Conservation (phyloP, 495 filamentous ascomycete genomes). For the Penicillium waksmanii region DNA sequence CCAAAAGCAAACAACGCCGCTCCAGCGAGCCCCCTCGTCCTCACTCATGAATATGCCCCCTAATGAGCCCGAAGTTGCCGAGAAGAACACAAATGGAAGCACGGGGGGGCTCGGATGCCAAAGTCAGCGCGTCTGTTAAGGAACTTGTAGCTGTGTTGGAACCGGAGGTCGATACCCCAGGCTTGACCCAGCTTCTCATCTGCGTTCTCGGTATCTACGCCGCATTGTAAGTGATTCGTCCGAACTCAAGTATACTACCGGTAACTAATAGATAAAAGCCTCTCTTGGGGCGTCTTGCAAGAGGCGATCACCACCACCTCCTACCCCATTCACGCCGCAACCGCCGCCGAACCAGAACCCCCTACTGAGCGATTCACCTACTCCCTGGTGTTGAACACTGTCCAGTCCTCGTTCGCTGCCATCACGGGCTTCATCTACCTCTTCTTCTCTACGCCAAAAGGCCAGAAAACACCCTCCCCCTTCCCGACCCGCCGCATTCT, state of each 20-base stretch:
- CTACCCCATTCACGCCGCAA: conserved; percentile 55
- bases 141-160: conserved; percentile 30
- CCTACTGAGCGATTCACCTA: conserved; percentile 76
- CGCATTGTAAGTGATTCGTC: conserved; percentile 74
- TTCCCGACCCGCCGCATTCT: conserved; percentile 78
- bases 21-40: conserved; percentile 68
- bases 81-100: conserved; percentile 35
- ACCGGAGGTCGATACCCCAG: conserved; percentile 45
- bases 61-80: conserved; percentile 30
- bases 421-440: conserved; percentile 83
- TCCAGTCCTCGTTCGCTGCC: conserved; percentile 90
- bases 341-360: conserved; percentile 55
- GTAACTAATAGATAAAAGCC: conserved; percentile 54
- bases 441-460: conserved; percentile 61
- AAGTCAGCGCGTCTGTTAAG: conserved; percentile 44
- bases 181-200: conserved; percentile 73
- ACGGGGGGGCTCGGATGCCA: conserved; percentile 25
- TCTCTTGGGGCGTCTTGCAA: conserved; percentile 95
- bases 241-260: background rate
- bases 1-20: conserved; percentile 67
- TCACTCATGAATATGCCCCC: conserved; percentile 55
- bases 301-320: conserved; percentile 96
- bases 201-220: conserved; percentile 94
- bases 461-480: conserved; percentile 60
- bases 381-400: conserved; percentile 91